Percentiles rank a stretch among this genome's conserved stretches.
Evolutionary conservation across 805 yeast genomes (phyloP).

Genomic region (Helenozyma rhizophorensis): DNA sequence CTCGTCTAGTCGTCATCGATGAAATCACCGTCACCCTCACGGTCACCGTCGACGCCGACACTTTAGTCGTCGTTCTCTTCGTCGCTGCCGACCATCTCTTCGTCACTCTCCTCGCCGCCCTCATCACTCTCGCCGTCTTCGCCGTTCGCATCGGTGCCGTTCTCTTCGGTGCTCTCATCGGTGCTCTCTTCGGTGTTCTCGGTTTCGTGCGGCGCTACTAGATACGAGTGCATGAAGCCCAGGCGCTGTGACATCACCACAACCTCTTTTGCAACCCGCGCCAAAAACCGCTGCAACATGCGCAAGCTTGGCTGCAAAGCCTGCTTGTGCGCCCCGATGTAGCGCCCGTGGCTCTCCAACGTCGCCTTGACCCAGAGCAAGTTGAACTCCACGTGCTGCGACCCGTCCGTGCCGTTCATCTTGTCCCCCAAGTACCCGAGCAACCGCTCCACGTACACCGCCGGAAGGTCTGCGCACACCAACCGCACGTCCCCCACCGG

Average conservation of each 20-base stretch:
- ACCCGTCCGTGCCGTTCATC: slow-evolving; percentile 48
- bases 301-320: slow-evolving; percentile 62
- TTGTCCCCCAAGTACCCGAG: slow-evolving; percentile 62
- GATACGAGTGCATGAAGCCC: slow-evolving; percentile 50
- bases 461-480: slow-evolving; percentile 67
- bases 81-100: slow-evolving; percentile 6
- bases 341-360: slow-evolving; percentile 71
- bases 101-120: slow-evolving; percentile 5
- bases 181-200: neutral
- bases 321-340: slow-evolving; percentile 58
- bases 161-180: too few species aligned
- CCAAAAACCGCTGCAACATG: slow-evolving; percentile 70
- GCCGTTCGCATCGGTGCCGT: neutral
- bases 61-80: slow-evolving; percentile 6
- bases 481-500: slow-evolving; percentile 68
- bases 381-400: slow-evolving; percentile 82
- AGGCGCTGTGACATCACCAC: slow-evolving; percentile 50
- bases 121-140: slow-evolving; percentile 8
- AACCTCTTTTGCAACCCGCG: slow-evolving; percentile 72
- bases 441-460: slow-evolving; percentile 66
- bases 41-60: too few species aligned
- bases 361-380: slow-evolving; percentile 74
- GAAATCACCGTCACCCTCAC: slow-evolving; percentile 2
- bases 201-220: slow-evolving; percentile 21
- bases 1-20: too few species aligned